Evolutionary conservation across 352 stramenopile species (phyloP).

Genomic region (Phytophthora citricola): DNA sequence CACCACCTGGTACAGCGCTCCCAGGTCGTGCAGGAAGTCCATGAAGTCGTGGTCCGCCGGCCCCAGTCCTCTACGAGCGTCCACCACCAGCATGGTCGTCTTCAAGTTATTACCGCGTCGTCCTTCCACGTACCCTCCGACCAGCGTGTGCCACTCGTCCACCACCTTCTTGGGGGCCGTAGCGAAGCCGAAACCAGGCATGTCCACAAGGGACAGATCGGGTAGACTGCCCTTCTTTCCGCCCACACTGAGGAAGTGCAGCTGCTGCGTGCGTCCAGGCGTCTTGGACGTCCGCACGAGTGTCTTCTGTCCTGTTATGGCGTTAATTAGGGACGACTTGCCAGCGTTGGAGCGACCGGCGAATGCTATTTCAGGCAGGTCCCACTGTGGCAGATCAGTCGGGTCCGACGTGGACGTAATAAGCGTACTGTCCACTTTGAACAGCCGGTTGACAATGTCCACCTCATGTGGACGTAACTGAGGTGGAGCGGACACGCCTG

Average conservation of each 20-base stretch:
- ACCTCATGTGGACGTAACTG: slow-evolving; percentile 70
- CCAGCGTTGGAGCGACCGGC: slow-evolving; percentile 89
- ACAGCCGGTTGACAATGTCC: slow-evolving; percentile 63
- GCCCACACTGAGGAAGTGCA: slow-evolving; percentile 86
- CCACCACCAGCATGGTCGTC: slow-evolving; percentile 78
- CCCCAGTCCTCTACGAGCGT: slow-evolving; percentile 79
- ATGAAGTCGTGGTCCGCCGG: slow-evolving; percentile 89
- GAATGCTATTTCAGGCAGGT: slow-evolving; percentile 84
- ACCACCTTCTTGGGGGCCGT: slow-evolving; percentile 75
- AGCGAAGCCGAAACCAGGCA: slow-evolving; percentile 90
- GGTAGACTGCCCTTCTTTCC: slow-evolving; percentile 76
- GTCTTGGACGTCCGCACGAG: slow-evolving; percentile 88
- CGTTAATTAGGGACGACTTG: slow-evolving; percentile 91
- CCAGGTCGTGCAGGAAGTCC: slow-evolving; percentile 85
- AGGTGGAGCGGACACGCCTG: slow-evolving; percentile 56
- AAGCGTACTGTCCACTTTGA: slow-evolving; percentile 62
- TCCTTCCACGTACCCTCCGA: slow-evolving; percentile 80
- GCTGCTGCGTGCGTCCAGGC: slow-evolving; percentile 81
- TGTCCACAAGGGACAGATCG: slow-evolving; percentile 79
- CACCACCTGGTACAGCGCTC: slow-evolving; percentile 88
- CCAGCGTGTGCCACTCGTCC: slow-evolving; percentile 79
- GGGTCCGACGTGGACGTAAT: slow-evolving; percentile 70
- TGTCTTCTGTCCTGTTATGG: slow-evolving; percentile 67
- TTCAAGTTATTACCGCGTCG: slow-evolving; percentile 79
- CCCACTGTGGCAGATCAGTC: slow-evolving; percentile 70